A percentile compares a stretch with the other conserved stretches of the same genome.
Evolutionary conservation across 1,284 basidiomycete species (phyloP).

Genomic region (Calocybe gambosa): DNA sequence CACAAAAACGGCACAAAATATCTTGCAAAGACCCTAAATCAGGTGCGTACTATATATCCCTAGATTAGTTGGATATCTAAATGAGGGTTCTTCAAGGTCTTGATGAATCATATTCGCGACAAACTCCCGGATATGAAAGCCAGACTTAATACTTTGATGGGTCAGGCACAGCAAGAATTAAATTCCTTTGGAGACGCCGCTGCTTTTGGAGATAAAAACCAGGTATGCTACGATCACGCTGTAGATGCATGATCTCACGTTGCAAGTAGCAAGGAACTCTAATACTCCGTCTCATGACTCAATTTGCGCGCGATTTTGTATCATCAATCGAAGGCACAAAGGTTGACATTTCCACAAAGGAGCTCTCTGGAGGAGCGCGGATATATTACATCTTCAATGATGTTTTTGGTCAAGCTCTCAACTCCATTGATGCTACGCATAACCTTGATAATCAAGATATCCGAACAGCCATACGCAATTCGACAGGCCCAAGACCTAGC

Average conservation of each 20-base stretch:
- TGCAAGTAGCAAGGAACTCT: slow-evolving; percentile 68
- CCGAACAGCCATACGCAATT: slow-evolving; percentile 96
- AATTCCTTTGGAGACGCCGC: slow-evolving; percentile 94
- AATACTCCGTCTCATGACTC: slow-evolving; percentile 95
- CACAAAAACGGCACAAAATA: slow-evolving; percentile 97
- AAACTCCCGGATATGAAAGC: slow-evolving; percentile 99
- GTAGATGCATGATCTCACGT: not conserved
- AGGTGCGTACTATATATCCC: slow-evolving; percentile 43
- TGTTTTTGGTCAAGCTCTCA: slow-evolving; percentile 90
- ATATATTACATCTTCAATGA: slow-evolving; percentile 99
- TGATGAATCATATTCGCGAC: slow-evolving; percentile 97
- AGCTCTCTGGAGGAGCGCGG: slow-evolving; percentile 94
- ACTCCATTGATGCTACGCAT: slow-evolving; percentile 85
- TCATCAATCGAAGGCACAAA: slow-evolving; percentile 98
- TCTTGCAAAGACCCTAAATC: slow-evolving; percentile 91
- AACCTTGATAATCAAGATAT: slow-evolving; percentile 95
- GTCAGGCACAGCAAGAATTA: slow-evolving; percentile 97
- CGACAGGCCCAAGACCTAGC: slow-evolving; percentile 93
- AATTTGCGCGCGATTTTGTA: slow-evolving; percentile 96
- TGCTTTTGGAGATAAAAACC: slow-evolving; percentile 88
- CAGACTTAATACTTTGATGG: slow-evolving; percentile 95
- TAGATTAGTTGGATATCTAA: not conserved
- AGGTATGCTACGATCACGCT: slow-evolving; percentile 38
- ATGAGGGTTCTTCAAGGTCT: slow-evolving; percentile 47
- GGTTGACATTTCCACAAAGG: slow-evolving; percentile 96